Conservation (phyloP, 192 early-diverging fungal species). For the Glomus cerebriforme region DNA sequence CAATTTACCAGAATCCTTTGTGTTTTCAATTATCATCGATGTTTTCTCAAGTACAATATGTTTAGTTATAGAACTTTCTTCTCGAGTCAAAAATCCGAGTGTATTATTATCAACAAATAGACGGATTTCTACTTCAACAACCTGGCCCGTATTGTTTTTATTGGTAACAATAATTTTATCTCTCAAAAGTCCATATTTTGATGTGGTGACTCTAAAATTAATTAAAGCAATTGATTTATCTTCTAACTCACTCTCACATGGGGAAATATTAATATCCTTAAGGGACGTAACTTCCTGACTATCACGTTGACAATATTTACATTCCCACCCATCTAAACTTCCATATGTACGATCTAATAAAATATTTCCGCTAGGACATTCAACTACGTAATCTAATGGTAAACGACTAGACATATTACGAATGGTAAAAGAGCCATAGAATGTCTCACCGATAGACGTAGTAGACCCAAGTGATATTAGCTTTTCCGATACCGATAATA, state of each 20-base stretch:
- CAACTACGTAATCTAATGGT: slow-evolving; percentile 67
- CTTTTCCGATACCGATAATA: slow-evolving; percentile 64
- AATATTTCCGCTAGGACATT: slow-evolving; percentile 54
- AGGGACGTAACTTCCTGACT: neutral
- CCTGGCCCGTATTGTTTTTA: slow-evolving; percentile 66
- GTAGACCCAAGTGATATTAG: slow-evolving; percentile 71
- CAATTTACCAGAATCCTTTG: slow-evolving; percentile 11
- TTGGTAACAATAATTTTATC: slow-evolving; percentile 70
- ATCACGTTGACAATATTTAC: neutral
- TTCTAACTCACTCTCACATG: slow-evolving; percentile 8
- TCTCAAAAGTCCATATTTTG: slow-evolving; percentile 60
- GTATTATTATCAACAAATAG: slow-evolving; percentile 67
- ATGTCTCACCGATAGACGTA: slow-evolving; percentile 45
- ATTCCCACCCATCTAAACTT: slow-evolving; percentile 54
- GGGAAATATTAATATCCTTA: neutral
- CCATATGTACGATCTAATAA: slow-evolving; percentile 54
- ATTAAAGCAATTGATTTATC: slow-evolving; percentile 51
- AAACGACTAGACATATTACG: slow-evolving; percentile 69
- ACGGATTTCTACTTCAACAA: slow-evolving; percentile 63
- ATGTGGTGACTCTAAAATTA: slow-evolving; percentile 57
- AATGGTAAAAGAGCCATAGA: slow-evolving; percentile 65
- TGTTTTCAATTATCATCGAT: slow-evolving; percentile 20
- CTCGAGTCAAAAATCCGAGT: slow-evolving; percentile 28
- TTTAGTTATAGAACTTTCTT: neutral
- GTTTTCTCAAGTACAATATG: slow-evolving; percentile 21